Percentiles rank a stretch among this genome's conserved stretches.
These are phyloP conservation scores for Phanerochaete carnosa DNA, from an alignment of 768 basidiomycete genomes.

Conservation along the genomic window DNA sequence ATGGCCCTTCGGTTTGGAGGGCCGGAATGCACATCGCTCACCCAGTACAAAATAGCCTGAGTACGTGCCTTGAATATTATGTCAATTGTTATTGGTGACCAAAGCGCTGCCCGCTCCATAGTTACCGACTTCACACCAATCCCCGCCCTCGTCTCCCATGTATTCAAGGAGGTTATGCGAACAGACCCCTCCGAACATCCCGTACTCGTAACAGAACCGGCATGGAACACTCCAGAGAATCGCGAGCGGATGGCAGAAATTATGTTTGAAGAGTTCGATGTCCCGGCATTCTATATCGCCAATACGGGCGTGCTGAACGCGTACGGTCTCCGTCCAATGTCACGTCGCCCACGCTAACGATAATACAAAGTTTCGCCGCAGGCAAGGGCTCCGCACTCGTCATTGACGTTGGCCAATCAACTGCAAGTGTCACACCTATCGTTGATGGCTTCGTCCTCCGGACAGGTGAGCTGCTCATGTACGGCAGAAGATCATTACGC, in stretches of 20 bases:
- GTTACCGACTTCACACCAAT: constrained; percentile 78
- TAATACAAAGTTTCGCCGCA: constrained; percentile 76
- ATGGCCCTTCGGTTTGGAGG: constrained; percentile 88
- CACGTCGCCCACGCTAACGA: not conserved
- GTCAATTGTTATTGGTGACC: not conserved
- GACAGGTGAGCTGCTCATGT: constrained; percentile 57
- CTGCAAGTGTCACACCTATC: constrained; percentile 90
- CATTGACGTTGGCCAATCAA: constrained; percentile 87
- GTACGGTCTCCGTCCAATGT: constrained; percentile 41
- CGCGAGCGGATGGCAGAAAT: constrained; percentile 95
- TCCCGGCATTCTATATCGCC: constrained; percentile 95
- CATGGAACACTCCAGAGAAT: constrained; percentile 94
- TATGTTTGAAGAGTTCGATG: constrained; percentile 94
- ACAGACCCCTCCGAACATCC: constrained; percentile 84
- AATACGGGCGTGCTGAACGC: constrained; percentile 93
- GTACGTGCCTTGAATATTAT: constrained; percentile 42
- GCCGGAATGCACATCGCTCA: constrained; percentile 84
- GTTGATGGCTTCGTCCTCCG: constrained; percentile 97
- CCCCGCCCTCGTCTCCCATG: constrained; percentile 68
- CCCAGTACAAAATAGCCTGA: constrained; percentile 80
- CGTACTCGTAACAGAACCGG: constrained; percentile 88
- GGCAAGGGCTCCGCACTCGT: constrained; percentile 97
- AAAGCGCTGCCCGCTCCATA: constrained; percentile 22
- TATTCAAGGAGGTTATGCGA: constrained; percentile 72
- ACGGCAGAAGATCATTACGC: not conserved